Percentiles rank a stretch among this genome's conserved stretches.
These are phyloP conservation scores for Pichia sp. DNA, from an alignment of 1,139 yeast genomes.

Conservation along the genomic window DNA sequence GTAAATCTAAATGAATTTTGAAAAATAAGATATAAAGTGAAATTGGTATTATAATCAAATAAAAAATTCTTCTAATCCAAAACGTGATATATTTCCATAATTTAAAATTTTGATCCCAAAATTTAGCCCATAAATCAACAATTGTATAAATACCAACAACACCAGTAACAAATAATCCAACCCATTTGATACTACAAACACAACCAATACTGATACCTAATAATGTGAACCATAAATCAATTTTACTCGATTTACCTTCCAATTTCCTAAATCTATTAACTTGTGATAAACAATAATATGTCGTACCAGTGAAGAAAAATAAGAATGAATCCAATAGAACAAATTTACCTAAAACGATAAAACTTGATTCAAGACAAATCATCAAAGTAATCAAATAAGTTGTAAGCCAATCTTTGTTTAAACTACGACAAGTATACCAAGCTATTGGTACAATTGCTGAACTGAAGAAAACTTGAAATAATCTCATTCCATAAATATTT, in stretches of 20 bases:
- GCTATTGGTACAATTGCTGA: constrained; percentile 58
- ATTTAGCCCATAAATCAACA: constrained; percentile 62
- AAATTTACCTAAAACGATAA: constrained; percentile 60
- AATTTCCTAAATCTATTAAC: constrained; percentile 39
- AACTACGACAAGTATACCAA: constrained; percentile 47
- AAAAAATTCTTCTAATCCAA: constrained; percentile 63
- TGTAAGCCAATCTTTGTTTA: constrained; percentile 40
- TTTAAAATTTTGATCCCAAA: constrained; percentile 36
- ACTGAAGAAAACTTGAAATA: constrained; percentile 59
- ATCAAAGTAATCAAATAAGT: constrained; percentile 49
- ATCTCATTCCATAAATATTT: constrained; percentile 54
- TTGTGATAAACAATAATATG: constrained; percentile 50
- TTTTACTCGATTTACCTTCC: constrained; percentile 36
- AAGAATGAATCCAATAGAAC: constrained; percentile 69
- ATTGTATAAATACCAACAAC: constrained; percentile 82
- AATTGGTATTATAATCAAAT: constrained; percentile 70
- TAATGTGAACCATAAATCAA: constrained; percentile 50
- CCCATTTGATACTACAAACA: constrained; percentile 94
- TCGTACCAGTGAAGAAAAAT: constrained; percentile 59
- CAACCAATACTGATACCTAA: constrained; percentile 86
- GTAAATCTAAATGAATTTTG: constrained; percentile 69
- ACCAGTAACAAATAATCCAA: constrained; percentile 79
- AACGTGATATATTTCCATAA: constrained; percentile 25
- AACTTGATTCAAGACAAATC: constrained; percentile 61
- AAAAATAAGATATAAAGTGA: constrained; percentile 63